phyloP scores from a whole-genome alignment of 441 rosid genomes.

The Isatis lusitanica region DNA sequence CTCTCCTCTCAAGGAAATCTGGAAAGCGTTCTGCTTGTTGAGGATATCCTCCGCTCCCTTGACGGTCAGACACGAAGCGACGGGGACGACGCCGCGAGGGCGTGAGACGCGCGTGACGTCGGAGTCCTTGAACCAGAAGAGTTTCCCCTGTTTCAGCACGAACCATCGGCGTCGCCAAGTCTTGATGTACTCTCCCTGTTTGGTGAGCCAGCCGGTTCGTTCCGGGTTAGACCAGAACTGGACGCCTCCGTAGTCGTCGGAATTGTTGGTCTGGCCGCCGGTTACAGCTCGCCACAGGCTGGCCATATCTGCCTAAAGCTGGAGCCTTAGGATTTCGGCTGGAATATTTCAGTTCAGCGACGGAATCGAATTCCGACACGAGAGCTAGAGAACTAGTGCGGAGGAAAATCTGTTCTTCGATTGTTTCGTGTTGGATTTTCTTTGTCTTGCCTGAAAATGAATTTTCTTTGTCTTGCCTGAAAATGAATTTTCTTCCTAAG shows the following conservation, averaged over 20 bases:
- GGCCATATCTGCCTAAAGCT: background rate
- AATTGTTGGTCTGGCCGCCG: slow-evolving; percentile 47
- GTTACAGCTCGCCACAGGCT: slow-evolving; percentile 59
- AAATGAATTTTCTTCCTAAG: too few species aligned
- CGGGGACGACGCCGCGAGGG: slow-evolving; percentile 75
- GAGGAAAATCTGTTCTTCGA: too few species aligned
- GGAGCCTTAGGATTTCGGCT: background rate
- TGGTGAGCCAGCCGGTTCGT: slow-evolving; percentile 69
- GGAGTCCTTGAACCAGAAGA: slow-evolving; percentile 80
- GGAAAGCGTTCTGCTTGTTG: slow-evolving; percentile 72
- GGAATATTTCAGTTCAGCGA: background rate
- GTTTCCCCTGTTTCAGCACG: slow-evolving; percentile 74
- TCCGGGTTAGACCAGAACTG: slow-evolving; percentile 83
- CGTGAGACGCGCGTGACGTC: slow-evolving; percentile 50
- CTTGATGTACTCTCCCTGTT: slow-evolving; percentile 82
- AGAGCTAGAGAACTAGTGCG: too few species aligned
- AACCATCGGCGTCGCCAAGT: slow-evolving; percentile 90
- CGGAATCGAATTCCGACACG: background rate
- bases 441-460: too few species aligned
- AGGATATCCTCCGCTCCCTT: slow-evolving; percentile 82
- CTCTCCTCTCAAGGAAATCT: slow-evolving; percentile 57
- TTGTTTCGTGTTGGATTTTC: too few species aligned
- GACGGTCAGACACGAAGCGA: slow-evolving; percentile 68
- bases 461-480: too few species aligned
- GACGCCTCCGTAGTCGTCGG: slow-evolving; percentile 52